These are phyloP conservation scores for Colletotrichum noveboracense DNA, from an alignment of 2,329 filamentous ascomycete genomes.

Conservation along the genomic window DNA sequence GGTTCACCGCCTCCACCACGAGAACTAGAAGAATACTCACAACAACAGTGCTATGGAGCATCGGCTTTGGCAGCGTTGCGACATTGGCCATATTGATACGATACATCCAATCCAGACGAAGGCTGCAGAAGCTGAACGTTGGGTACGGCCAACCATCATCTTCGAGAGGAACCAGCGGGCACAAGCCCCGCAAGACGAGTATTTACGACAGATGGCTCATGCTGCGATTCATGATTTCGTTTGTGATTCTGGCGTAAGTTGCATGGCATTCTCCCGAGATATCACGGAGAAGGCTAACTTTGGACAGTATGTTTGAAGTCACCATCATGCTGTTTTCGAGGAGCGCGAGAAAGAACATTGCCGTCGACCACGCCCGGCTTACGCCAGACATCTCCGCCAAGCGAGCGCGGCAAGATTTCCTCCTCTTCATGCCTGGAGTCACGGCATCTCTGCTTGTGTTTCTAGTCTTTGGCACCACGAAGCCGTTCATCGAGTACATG, in stretches of 20 bases:
- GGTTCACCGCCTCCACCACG: rapidly evolving
- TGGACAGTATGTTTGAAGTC: conserved; percentile 36
- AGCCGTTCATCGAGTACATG: conserved; percentile 25
- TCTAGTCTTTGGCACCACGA: conserved; percentile 27
- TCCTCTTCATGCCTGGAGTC: conserved; percentile 28
- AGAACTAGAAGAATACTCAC: rapidly evolving
- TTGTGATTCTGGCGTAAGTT: conserved; percentile 41
- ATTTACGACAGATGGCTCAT: conserved; percentile 52
- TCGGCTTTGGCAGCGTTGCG: not conserved
- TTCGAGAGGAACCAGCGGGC: not conserved
- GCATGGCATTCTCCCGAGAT: rapidly evolving
- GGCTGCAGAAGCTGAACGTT: not conserved
- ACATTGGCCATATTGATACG: not conserved
- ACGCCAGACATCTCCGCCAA: conserved; percentile 35
- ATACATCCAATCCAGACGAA: not conserved
- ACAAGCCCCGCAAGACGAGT: not conserved
- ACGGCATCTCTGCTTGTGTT: conserved; percentile 25
- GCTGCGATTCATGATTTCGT: conserved; percentile 48
- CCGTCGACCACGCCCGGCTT: conserved; percentile 27
- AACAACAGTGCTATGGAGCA: not conserved
- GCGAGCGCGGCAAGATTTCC: conserved; percentile 15
- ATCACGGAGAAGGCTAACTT: not conserved
- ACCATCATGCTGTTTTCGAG: conserved; percentile 42
- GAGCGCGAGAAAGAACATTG: conserved; percentile 34
- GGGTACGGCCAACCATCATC: not conserved